Base-by-base conservation (phyloP, 257 asterid species). In the Solanum bukasovii region DNA sequence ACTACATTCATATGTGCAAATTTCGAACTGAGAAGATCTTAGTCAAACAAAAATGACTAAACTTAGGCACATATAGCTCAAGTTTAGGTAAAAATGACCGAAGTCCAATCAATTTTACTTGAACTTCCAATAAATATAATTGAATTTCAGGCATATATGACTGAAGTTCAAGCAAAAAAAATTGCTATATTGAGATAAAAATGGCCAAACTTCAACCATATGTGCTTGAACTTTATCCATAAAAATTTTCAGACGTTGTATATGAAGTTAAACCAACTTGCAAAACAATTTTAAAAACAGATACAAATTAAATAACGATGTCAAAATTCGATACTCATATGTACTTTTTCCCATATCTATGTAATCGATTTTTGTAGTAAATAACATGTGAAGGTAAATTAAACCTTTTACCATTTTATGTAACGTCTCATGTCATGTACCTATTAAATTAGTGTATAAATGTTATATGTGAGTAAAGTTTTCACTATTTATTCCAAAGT, bases 401-500 rank as follows among this genome's bases (percentile, higher is more conserved):
- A 52, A 73, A 21, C 6, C 11, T 34, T 73, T 73, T 20, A 71
- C 83, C 49, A 35, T 21, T 37, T 74, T 74, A 74, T 35, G 52
- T 35, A 16, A 81, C 16, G 1, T 18, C 29, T 29, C 67, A 79
- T 44, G 27, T 46, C 6, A 46, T 18, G 9, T 79, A 42, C 14
- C 5, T 49, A 82, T 82, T 82, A 20, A 29, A 10, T 49, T 20
- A 44, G 70, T 78, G 70, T 49, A 56, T 56, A 21, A 16, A 70
- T 29, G 10, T 56, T 46, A 68, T 3, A 14, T 27, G 16, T 77
- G 59, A 14, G 27, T 9, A 29, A 77, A 61, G 23, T 52, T 35
- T 87, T 29, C 56, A 40, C 38, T 31, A 29, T 83, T 85, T 74
- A 87, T 63, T 89, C 77, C 84, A 84, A 34, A 90, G 84, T 88